These are phyloP conservation scores for Solanum paucissectum DNA, from an alignment of 257 asterid species.

Conservation along the genomic window DNA sequence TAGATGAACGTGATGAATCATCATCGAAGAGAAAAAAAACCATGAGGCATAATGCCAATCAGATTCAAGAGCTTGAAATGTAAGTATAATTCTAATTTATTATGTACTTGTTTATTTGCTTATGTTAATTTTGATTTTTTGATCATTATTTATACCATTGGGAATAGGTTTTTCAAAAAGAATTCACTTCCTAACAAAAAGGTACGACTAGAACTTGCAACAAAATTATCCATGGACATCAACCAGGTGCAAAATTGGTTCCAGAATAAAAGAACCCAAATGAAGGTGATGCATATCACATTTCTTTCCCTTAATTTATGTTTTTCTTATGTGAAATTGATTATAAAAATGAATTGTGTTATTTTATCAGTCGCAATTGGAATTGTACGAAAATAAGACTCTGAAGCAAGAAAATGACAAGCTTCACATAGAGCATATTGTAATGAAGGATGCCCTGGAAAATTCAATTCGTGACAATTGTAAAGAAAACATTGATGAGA, in stretches of 20 bases:
- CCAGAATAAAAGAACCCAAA: not conserved
- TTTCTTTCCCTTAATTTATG: too few species aligned
- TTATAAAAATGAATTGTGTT: not conserved
- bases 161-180: conserved; percentile 50
- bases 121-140: not conserved
- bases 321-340: not conserved
- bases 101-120: not conserved
- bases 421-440: conserved; percentile 52
- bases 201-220: not conserved
- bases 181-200: conserved; percentile 78
- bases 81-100: conserved; percentile 1
- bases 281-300: not conserved
- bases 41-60: conserved; percentile 19
- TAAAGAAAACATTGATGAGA: conserved; percentile 47
- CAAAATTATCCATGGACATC: not conserved
- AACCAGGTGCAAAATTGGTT: not conserved
- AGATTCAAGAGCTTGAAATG: conserved; percentile 81
- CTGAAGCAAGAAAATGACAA: conserved; percentile 65
- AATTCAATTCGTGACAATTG: conserved; percentile 48
- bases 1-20: conserved; percentile 38
- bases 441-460: conserved; percentile 51
- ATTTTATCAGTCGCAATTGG: conserved; percentile 43
- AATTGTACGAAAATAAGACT: conserved; percentile 48
- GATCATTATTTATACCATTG: not conserved
- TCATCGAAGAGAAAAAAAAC: conserved; percentile 29